Percentiles rank a stretch among this genome's conserved stretches.
These are phyloP conservation scores for Pontederia paniculata DNA, from an alignment of 176 grass and related monocot genomes.

Conservation along the genomic window DNA sequence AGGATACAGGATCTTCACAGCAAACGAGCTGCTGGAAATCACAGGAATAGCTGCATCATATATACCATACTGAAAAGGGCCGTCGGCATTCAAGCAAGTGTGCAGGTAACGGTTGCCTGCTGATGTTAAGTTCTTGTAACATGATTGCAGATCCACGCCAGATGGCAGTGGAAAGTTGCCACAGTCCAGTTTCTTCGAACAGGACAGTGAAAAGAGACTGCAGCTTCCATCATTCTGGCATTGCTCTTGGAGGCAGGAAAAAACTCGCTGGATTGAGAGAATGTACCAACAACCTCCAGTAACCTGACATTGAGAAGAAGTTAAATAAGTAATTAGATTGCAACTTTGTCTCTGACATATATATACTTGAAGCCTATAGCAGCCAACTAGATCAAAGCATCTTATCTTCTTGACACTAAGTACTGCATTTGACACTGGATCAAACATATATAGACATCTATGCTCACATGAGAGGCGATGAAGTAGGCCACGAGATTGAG, in stretches of 20 bases:
- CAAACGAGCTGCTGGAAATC: conserved; percentile 78
- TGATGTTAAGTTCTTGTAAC: conserved; percentile 26
- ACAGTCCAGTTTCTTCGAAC: conserved; percentile 42
- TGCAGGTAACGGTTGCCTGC: conserved; percentile 36
- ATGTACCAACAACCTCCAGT: conserved; percentile 92
- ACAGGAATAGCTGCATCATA: conserved; percentile 80
- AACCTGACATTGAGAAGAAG: conserved; percentile 33
- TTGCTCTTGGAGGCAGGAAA: conserved; percentile 53
- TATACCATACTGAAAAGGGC: conserved; percentile 61
- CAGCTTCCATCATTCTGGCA: conserved; percentile 54
- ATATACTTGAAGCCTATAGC: no score
- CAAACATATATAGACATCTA: conserved; percentile 26
- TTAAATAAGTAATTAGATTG: no score
- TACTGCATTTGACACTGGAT: not conserved
- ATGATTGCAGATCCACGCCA: conserved; percentile 27
- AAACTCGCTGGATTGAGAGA: conserved; percentile 85
- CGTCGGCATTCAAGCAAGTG: conserved; percentile 45
- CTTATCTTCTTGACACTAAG: no score
- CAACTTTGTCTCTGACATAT: no score
- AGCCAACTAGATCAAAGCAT: no score
- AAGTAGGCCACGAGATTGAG: conserved; percentile 93
- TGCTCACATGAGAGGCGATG: conserved; percentile 81
- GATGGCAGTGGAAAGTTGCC: conserved; percentile 29
- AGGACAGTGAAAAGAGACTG: conserved; percentile 44
- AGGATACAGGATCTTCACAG: conserved; percentile 85